phyloP scores from a whole-genome alignment of 2,329 filamentous ascomycete genomes.

The Sarocladiaceae sp. region DNA sequence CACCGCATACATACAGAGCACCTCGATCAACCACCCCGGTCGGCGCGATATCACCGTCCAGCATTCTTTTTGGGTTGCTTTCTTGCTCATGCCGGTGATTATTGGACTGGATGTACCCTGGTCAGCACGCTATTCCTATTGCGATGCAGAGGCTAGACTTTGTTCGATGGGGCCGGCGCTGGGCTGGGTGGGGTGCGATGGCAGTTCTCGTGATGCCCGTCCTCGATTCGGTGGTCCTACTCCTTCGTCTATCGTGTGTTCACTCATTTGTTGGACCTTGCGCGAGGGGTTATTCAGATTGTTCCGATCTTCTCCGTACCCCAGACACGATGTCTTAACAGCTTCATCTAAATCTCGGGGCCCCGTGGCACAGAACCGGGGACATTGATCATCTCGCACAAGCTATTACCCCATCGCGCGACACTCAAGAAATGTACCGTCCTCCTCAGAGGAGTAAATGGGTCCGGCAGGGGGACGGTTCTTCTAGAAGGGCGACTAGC shows the following conservation, averaged over 20 bases:
- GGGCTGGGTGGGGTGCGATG: background rate
- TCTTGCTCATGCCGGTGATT: too few relatives aligned
- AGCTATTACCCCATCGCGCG: slow-evolving; percentile 1
- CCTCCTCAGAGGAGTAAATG: background rate
- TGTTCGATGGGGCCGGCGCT: background rate
- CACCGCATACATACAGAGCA: too few relatives aligned
- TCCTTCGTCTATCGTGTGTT: too few relatives aligned
- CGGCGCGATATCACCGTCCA: slow-evolving; percentile 5
- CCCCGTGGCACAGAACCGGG: background rate
- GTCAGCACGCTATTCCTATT: slow-evolving; percentile 4
- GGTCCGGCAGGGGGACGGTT: too few relatives aligned
- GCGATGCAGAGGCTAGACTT: background rate
- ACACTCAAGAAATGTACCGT: background rate
- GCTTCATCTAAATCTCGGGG: background rate
- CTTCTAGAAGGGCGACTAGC: slow-evolving; percentile 3
- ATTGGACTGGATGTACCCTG: too few relatives aligned
- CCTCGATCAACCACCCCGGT: too few relatives aligned
- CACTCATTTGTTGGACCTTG: too few relatives aligned
- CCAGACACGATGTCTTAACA: slow-evolving; percentile 7
- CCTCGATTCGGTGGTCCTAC: too few relatives aligned
- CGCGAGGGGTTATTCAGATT: too few relatives aligned
- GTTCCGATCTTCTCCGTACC: slow-evolving; percentile 1
- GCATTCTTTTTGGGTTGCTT: too few relatives aligned
- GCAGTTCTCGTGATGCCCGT: background rate
- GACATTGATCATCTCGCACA: background rate